phyloP scores from a whole-genome alignment of 106 monocot genomes.

The Dioscorea zingiberensis region DNA sequence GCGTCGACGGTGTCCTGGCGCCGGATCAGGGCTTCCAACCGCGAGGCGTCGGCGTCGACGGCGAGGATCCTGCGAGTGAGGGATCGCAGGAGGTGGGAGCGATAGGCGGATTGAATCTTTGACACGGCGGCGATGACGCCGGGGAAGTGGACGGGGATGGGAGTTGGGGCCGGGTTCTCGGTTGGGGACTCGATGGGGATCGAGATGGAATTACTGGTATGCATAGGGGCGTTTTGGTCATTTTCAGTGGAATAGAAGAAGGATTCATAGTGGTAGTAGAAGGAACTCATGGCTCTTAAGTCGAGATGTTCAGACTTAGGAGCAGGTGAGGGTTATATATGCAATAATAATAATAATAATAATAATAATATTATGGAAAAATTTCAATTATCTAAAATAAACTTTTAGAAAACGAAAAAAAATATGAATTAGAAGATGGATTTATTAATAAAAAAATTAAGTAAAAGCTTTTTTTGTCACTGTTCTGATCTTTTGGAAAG shows the following conservation, averaged over 20 bases:
- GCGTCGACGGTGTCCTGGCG: constrained; percentile 11
- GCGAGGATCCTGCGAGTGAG: neutral
- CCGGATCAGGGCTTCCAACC: neutral
- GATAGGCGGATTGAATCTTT: constrained; percentile 4
- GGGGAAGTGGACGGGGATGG: neutral
- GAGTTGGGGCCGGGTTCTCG: no score
- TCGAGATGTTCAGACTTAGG: no score
- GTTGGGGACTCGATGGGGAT: no score
- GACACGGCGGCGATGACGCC: constrained; percentile 1
- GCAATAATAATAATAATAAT: no score
- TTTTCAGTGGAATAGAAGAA: neutral
- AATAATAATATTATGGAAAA: no score
- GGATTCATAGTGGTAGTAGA: neutral
- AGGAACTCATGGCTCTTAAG: neutral
- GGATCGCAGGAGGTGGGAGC: neutral
- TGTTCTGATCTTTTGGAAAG: no score
- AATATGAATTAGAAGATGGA: no score
- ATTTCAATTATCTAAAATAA: no score
- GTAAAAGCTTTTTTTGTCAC: no score
- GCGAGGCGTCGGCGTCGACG: neutral
- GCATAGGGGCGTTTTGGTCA: neutral
- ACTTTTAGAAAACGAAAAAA: no score
- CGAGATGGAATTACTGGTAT: neutral
- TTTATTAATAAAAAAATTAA: no score
- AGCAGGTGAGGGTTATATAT: no score